Evolutionary conservation across 768 basidiomycete species (phyloP), one percentile per base, ranked within the genome.

Genomic region (Ephemerocybe angulata): DNA sequence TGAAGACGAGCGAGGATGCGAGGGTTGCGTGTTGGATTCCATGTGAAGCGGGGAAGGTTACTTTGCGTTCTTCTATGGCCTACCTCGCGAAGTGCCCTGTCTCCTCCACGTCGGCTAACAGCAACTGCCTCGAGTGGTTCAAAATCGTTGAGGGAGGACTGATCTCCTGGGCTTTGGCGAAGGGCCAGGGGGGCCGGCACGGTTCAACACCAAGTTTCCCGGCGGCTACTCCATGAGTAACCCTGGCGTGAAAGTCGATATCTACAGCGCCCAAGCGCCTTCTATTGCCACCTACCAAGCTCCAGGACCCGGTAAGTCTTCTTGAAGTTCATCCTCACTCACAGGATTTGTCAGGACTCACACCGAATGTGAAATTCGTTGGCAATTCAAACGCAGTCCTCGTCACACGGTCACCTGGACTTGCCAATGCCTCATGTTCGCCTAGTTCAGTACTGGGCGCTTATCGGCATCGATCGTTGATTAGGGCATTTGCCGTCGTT

Each of bases 241-340:
- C 54, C 72, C 72, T 37, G 63, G 68, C 43, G 65, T 73, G 33
- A 68, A 68, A 50, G 68, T 74, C 61, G 70, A 74, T 61, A 72
- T 72, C 63, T 72, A 72, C 67, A 62, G 63, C 30, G 48, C 65
- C n/a, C 63, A 64, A 17, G 66, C 71, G 19, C 65, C 65, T 35
- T 64, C 57, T 35, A 64, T 62, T 21, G 64, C 63, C 51, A 70
- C 61, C 54, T 72, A 72, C 65, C 65, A 62, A 28, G 65, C 71
- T 58, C 70, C 70, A 25, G 70, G 69, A 60, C 70, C 69, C 48
- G 58, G 67, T 68, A 60, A 15, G 67, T 61, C 11, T 28, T 3
- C 19, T 3, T 6, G 21, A n/a, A n/a, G n/a, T n/a, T n/a, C n/a
- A n/a, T n/a, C n/a, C n/a, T n/a, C n/a, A n/a, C n/a, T n/a, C n/a